A percentile compares a stretch with the other conserved stretches of the same genome.
Conservation (phyloP, 2,329 filamentous ascomycete genomes). For the Claviceps maximensis region DNA sequence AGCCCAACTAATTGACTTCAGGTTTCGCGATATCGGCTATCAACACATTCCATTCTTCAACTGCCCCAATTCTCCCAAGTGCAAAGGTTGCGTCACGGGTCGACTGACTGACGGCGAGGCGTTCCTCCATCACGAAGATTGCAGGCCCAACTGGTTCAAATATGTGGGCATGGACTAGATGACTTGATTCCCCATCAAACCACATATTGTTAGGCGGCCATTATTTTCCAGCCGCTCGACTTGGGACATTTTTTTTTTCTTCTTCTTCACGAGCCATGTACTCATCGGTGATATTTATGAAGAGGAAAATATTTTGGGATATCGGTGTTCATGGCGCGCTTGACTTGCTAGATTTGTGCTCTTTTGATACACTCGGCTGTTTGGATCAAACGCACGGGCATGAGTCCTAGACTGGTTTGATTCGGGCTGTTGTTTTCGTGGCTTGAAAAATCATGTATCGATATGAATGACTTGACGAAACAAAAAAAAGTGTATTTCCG, state of each 20-base stretch:
- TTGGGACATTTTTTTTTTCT: background rate
- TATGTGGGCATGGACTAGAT: constrained; percentile 66
- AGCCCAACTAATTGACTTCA: constrained; percentile 24
- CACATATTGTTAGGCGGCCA: background rate
- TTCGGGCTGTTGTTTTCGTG: background rate
- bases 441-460: background rate
- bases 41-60: constrained; percentile 98
- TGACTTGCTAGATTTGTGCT: background rate
- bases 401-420: too few species aligned
- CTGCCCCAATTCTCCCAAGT: constrained; percentile 93
- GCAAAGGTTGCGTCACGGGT: constrained; percentile 73
- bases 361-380: background rate
- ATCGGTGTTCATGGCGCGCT: constrained; percentile 5
- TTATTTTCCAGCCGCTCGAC: background rate
- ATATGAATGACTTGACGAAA: constrained; percentile 5
- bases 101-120: constrained; percentile 79
- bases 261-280: background rate
- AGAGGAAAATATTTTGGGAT: background rate
- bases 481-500: background rate
- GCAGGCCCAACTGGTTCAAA: constrained; percentile 94
- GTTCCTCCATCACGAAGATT: constrained; percentile 82
- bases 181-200: background rate
- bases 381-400: background rate
- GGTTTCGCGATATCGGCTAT: constrained; percentile 99
- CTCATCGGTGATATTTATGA: background rate